Percentiles rank a stretch among this genome's conserved stretches.
Conservation (phyloP, 2,329 filamentous ascomycete genomes). For the Magnaporthiopsis rhizophila region DNA sequence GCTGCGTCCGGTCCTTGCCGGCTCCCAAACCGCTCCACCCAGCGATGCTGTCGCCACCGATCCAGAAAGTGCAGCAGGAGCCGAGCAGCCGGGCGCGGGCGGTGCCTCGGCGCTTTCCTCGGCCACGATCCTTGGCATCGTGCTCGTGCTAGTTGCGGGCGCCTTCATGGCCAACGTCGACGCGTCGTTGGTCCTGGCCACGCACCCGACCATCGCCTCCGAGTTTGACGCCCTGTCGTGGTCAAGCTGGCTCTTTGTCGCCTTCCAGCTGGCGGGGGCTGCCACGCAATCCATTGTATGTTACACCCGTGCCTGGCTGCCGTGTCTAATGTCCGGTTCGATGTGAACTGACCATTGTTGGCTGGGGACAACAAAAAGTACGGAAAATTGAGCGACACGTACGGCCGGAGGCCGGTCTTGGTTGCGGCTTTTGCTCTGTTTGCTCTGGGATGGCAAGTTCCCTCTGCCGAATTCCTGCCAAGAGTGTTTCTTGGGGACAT, state of each 20-base stretch:
- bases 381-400: conserved; percentile 50
- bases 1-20: not conserved
- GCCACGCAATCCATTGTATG: conserved; percentile 45
- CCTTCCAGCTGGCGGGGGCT: conserved; percentile 41
- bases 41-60: conserved; percentile 9
- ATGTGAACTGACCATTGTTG: not conserved
- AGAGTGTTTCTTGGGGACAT: not conserved
- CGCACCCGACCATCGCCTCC: conserved; percentile 53
- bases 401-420: conserved; percentile 44
- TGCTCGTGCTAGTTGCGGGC: conserved; percentile 22
- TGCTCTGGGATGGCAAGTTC: conserved; percentile 36
- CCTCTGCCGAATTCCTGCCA: not conserved
- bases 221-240: conserved; percentile 49
- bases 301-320: not conserved
- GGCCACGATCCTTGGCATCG: not conserved
- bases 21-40: not conserved
- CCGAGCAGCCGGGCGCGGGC: not conserved
- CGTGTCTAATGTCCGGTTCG: not conserved
- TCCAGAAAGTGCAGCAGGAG: conserved; percentile 1
- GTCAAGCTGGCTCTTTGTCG: conserved; percentile 50
- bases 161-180: conserved; percentile 62
- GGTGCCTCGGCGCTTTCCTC: not conserved
- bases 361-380: conserved; percentile 24
- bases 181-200: conserved; percentile 56
- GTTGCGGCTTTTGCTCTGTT: conserved; percentile 43